These are phyloP conservation scores for Yarrowia sp. DNA, from an alignment of 805 yeast genomes.

Conservation along the genomic window DNA sequence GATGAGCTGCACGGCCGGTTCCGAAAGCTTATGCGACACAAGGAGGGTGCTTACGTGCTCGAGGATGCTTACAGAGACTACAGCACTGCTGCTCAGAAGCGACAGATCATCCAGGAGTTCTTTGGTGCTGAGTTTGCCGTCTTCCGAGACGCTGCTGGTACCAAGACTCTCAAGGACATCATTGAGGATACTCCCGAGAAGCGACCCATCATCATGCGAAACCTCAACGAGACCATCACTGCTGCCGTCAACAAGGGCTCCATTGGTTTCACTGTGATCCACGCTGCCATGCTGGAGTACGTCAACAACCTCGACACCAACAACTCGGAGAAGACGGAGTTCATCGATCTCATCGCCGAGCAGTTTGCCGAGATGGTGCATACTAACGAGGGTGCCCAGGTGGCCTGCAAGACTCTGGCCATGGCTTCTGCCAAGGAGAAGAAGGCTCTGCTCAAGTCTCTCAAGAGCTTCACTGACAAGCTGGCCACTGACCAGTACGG, in stretches of 20 bases:
- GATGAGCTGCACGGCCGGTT: slow-evolving; percentile 87
- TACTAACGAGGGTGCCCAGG: slow-evolving; percentile 91
- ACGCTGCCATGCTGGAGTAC: slow-evolving; percentile 93
- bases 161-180: slow-evolving; percentile 61
- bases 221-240: slow-evolving; percentile 76
- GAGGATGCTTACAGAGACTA: slow-evolving; percentile 88
- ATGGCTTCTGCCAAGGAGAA: slow-evolving; percentile 90
- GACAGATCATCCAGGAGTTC: slow-evolving; percentile 90
- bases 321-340: slow-evolving; percentile 61
- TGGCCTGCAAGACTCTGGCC: slow-evolving; percentile 77
- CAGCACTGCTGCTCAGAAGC: slow-evolving; percentile 77
- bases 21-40: slow-evolving; percentile 90
- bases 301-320: slow-evolving; percentile 65
- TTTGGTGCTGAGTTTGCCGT: slow-evolving; percentile 96
- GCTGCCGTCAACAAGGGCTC: slow-evolving; percentile 95
- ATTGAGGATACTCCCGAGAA: slow-evolving; percentile 70
- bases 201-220: slow-evolving; percentile 68
- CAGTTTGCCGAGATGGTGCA: slow-evolving; percentile 94
- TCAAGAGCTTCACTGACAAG: slow-evolving; percentile 73
- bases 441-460: slow-evolving; percentile 66
- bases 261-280: slow-evolving; percentile 91
- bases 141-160: slow-evolving; percentile 71
- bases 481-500: slow-evolving; percentile 85
- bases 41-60: slow-evolving; percentile 96
- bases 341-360: slow-evolving; percentile 78